Base-by-base conservation (phyloP, 805 yeast species). In the Kuraishia molischiana region DNA sequence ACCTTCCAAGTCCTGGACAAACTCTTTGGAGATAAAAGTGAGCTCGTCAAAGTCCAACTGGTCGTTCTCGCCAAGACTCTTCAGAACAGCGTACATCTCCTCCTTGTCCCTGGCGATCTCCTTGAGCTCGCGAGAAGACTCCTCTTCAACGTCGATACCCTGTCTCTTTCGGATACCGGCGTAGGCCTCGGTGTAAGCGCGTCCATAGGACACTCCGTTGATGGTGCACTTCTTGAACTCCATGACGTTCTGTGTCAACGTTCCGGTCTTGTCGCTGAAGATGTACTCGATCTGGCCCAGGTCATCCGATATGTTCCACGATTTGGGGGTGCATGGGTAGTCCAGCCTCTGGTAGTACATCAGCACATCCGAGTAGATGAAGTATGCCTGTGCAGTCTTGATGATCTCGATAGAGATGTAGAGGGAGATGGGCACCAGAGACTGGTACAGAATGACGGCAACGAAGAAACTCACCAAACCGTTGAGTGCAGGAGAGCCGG, bases 261-360 rank as follows among this genome's bases (percentile, higher is more conserved):
- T 83, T 43, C 94, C 94, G 1, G 94, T 83, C 53, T 83, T 83
- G 59, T 83, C 94, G 59, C 86, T 78, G 56, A 84, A 84, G 35
- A 84, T 75, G 52, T 84, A 84, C 53, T 84, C 95, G 45, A 84
- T 79, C 56, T 84, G 94, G 24, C 94, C 94, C 48, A 84, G 62
- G 58, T 84, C 94, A 64, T 84, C 94, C 3, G 89, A 79, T 32
- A 84, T 83, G 51, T 75, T 79, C 94, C 94, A 84, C 0, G 89
- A 70, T 51, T 83, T 82, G 13, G 94, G 92, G 9, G 82, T 77
- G 55, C 94, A 84, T 3, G 92, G 90, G 49, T 76, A 83, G 54
- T 84, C 90, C 42, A 84, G 58, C 38, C 57, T 66, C 31, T 69
- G 74, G 49, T 81, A 77, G 53, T 83, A 84, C 77, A 84, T 75